Percentiles rank a stretch among this genome's conserved stretches.
Conservation (phyloP, 2,329 filamentous ascomycete species). For the Fusarium dlaminii region DNA sequence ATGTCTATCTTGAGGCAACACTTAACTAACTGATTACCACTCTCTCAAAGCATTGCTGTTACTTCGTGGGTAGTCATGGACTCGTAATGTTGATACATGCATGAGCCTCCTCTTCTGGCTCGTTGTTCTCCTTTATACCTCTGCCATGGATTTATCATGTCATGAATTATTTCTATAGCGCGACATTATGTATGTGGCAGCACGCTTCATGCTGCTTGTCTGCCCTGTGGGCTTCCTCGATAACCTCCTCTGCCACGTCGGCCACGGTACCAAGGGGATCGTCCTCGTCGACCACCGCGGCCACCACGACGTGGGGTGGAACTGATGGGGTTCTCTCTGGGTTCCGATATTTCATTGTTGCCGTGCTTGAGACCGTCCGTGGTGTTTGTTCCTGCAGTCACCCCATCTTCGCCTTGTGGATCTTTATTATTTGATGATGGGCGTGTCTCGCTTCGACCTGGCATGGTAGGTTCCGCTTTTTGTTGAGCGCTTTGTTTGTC, state of each 20-base stretch:
- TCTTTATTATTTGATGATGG: neutral
- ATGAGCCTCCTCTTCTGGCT: neutral
- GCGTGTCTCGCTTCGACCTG: neutral
- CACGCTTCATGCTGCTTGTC: constrained; percentile 1
- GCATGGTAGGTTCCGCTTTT: neutral
- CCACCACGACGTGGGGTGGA: constrained; percentile 17
- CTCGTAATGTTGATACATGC: constrained; percentile 5
- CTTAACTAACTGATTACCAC: neutral
- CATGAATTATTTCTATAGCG: neutral
- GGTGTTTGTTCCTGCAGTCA: neutral
- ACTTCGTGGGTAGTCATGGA: neutral
- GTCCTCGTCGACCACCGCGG: constrained; percentile 42
- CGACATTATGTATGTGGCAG: neutral
- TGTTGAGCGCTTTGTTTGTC: neutral
- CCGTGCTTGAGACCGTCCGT: neutral
- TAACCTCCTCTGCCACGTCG: constrained; percentile 39
- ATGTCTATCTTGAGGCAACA: neutral
- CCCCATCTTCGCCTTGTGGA: neutral
- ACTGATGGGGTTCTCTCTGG: neutral
- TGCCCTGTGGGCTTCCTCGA: constrained; percentile 8
- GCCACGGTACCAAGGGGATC: constrained; percentile 39
- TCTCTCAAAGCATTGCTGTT: neutral
- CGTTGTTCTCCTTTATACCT: neutral
- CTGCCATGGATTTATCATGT: neutral
- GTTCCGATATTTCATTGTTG: constrained; percentile 22